A percentile compares a stretch with the other conserved stretches of the same genome.
These are phyloP conservation scores for Boletus rubescentipes DNA, from an alignment of 768 basidiomycete species.

Conservation along the genomic window DNA sequence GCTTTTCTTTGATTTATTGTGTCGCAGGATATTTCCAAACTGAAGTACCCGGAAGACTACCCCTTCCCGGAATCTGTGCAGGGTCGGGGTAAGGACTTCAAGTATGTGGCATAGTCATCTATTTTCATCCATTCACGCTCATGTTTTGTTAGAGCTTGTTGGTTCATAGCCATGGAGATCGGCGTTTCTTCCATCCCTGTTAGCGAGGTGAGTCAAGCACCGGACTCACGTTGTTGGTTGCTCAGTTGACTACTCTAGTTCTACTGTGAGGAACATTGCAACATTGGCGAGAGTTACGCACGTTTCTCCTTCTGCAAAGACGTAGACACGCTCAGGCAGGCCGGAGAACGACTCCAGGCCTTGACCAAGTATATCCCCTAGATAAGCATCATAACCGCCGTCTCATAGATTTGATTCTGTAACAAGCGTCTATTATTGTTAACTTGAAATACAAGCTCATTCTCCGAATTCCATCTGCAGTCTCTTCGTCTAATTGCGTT, in stretches of 20 bases:
- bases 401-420: no score
- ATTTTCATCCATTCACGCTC: background rate
- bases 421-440: no score
- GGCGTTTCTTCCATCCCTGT: constrained; percentile 94
- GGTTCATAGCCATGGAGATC: constrained; percentile 90
- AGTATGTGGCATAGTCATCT: constrained; percentile 39
- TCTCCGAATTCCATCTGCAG: no score
- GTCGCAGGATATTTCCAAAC: constrained; percentile 66
- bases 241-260: constrained; percentile 52
- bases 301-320: constrained; percentile 98
- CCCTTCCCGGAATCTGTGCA: constrained; percentile 73
- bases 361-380: constrained; percentile 62
- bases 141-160: constrained; percentile 64
- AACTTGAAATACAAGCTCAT: no score
- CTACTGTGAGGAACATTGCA: constrained; percentile 84
- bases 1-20: constrained; percentile 5
- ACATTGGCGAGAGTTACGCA: constrained; percentile 82
- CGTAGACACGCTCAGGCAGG: constrained; percentile 72
- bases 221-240: background rate
- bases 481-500: background rate
- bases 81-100: constrained; percentile 87
- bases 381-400: background rate
- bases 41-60: constrained; percentile 83
- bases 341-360: constrained; percentile 77
- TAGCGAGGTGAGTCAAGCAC: constrained; percentile 70